Evolutionary conservation across 768 basidiomycete species (phyloP), one percentile per base, ranked within the genome.

Genomic region (Pisolithus albus): DNA sequence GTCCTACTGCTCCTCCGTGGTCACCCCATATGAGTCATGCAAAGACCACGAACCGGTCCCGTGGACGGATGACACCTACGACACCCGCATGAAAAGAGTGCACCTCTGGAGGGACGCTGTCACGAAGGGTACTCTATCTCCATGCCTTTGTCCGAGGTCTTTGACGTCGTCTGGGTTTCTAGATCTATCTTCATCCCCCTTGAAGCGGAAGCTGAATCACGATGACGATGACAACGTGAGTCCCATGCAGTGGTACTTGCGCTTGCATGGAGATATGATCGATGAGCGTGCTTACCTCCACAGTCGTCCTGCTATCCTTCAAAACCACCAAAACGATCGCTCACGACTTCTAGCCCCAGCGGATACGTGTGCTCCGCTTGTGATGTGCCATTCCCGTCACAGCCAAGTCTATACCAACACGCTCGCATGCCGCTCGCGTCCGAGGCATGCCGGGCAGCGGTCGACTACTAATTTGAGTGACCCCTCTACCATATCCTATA

Each of bases 351-450:
- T 21, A 58, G 61, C 40, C 70, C 82, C 43, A 70, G 73, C 36
- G 74, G 75, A 46, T 80, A 82, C 61, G 76, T 84, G 2, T 89
- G 86, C 73, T 79, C 87, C 24, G 87, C 86, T 8, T 89, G 86
- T 62, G 86, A 89, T 60, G 72, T 80, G 21, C 77, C 72, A 54
- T 88, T 89, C 62, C 65, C 76, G 45, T 77, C 81, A 9, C 74
- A 65, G n/a, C 75, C 81, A 49, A 69, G 75, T 58, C 75, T 89
- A 11, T 76, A 75, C 48, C 77, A 77, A 55, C 86, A 89, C 60
- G 86, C 82, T 19, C 70, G 61, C 38, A 69, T 74, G n/a, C 60
- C 75, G 9, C 64, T 70, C 26, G 70, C 73, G n/a, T 78, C 78
- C 61, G 84, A 86, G 61, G 87, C 86, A 7, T 89, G 87, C 61